Evolutionary conservation across 768 basidiomycete species (phyloP).

Genomic region (Amanita subjunquillea): DNA sequence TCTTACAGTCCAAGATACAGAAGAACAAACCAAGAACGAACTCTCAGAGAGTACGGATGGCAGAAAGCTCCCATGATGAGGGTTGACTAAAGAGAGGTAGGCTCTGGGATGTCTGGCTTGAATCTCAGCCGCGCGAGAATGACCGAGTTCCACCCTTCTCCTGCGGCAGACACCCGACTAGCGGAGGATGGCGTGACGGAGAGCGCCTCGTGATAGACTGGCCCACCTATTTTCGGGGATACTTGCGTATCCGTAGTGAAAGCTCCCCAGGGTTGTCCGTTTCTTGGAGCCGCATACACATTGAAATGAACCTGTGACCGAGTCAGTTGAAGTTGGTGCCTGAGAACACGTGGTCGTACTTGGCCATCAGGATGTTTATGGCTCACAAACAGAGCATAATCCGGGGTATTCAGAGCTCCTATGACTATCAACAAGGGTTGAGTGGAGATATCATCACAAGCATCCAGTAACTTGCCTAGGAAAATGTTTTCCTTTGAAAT

Average conservation of each 20-base stretch:
- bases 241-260: constrained; percentile 33
- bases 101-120: constrained; percentile 31
- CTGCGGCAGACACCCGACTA: constrained; percentile 30
- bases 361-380: constrained; percentile 56
- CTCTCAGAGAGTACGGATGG: neutral
- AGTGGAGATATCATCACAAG: neutral
- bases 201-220: constrained; percentile 22
- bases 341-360: constrained; percentile 15
- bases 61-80: neutral
- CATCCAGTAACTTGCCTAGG: constrained; percentile 17
- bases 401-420: constrained; percentile 49
- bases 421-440: constrained; percentile 22
- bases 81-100: constrained; percentile 25
- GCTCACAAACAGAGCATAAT: constrained; percentile 70
- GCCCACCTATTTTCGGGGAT: constrained; percentile 22
- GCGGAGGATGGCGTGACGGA: constrained; percentile 16
- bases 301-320: constrained; percentile 37
- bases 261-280: constrained; percentile 46
- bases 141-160: constrained; percentile 31
- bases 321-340: neutral
- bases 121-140: constrained; percentile 41
- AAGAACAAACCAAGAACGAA: constrained; percentile 9
- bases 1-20: neutral
- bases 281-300: constrained; percentile 30
- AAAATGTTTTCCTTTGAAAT: constrained; percentile 38